Percentiles rank a stretch among this genome's conserved stretches.
phyloP scores from a whole-genome alignment of 352 stramenopile genomes.

The Pythium grandisporangium region DNA sequence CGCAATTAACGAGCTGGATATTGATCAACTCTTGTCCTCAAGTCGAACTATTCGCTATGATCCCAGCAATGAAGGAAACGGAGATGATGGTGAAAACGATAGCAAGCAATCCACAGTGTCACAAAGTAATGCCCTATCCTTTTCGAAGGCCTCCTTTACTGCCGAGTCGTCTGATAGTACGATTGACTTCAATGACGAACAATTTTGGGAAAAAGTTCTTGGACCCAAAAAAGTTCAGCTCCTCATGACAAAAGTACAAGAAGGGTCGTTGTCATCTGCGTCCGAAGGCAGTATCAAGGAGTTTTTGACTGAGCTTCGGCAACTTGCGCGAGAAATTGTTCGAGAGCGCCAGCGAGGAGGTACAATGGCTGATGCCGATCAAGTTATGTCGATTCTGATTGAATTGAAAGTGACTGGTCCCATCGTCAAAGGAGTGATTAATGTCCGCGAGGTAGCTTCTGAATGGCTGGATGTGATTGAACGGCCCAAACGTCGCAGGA shows the following conservation, averaged over 20 bases:
- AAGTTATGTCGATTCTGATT: conserved; percentile 82
- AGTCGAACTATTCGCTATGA: conserved; percentile 87
- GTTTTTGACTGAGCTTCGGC: conserved; percentile 71
- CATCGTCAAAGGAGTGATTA: conserved; percentile 58
- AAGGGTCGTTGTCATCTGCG: conserved; percentile 63
- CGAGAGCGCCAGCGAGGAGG: conserved; percentile 80
- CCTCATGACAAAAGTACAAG: conserved; percentile 84
- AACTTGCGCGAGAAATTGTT: conserved; percentile 71
- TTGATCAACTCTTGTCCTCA: conserved; percentile 74
- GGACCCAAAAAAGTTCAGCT: conserved; percentile 79
- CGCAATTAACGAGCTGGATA: conserved; percentile 86
- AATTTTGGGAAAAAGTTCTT: conserved; percentile 88
- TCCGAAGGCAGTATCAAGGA: conserved; percentile 74
- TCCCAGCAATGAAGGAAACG: conserved; percentile 42
- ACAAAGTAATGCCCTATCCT: conserved; percentile 67
- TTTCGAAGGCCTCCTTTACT: conserved; percentile 85
- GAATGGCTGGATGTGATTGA: conserved; percentile 86
- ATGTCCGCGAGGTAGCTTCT: conserved; percentile 60
- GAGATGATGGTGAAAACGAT: conserved; percentile 25
- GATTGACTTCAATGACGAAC: conserved; percentile 88
- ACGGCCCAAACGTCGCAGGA: conserved; percentile 75
- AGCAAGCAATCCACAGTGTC: conserved; percentile 23
- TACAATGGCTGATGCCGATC: conserved; percentile 71
- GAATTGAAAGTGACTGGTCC: conserved; percentile 83
- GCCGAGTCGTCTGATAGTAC: conserved; percentile 79